phyloP scores from a whole-genome alignment of 2,329 filamentous ascomycete species.

The Sordariomycetes sp. region DNA sequence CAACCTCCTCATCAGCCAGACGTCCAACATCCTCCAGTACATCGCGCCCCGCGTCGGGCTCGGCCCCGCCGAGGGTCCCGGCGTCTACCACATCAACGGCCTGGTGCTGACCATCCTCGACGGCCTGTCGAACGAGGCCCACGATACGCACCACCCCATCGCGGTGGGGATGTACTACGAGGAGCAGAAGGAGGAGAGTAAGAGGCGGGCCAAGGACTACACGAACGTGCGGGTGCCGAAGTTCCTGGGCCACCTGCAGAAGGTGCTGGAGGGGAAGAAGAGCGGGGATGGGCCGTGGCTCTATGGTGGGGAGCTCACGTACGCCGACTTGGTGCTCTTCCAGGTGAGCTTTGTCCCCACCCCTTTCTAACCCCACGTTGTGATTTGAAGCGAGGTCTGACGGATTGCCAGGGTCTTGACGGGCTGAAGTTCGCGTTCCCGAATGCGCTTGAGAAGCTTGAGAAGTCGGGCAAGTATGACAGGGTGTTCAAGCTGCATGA shows the following conservation, averaged over 20 bases:
- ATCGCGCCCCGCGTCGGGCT: constrained; percentile 51
- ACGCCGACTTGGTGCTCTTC: constrained; percentile 65
- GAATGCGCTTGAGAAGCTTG: constrained; percentile 46
- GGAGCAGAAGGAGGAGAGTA: constrained; percentile 60
- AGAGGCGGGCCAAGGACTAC: constrained; percentile 46
- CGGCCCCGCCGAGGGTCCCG: constrained; percentile 28
- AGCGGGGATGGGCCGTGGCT: constrained; percentile 52
- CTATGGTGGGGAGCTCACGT: constrained; percentile 53
- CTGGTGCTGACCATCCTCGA: constrained; percentile 62
- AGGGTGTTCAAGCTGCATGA: constrained; percentile 55
- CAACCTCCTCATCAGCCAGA: constrained; percentile 54
- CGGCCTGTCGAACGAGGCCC: constrained; percentile 57
- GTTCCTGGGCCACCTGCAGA: constrained; percentile 61
- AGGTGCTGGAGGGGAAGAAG: constrained; percentile 47
- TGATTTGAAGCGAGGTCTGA: not conserved
- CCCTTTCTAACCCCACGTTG: not conserved
- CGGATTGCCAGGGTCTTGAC: constrained; percentile 33
- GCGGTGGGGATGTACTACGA: constrained; percentile 53
- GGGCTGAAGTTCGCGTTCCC: constrained; percentile 59
- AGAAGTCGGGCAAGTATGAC: constrained; percentile 44
- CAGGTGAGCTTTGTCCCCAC: constrained; percentile 35
- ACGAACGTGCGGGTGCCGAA: constrained; percentile 56
- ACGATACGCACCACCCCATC: constrained; percentile 69
- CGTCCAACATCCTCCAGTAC: constrained; percentile 63
- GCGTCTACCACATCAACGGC: constrained; percentile 47